Evolutionary conservation across 805 yeast genomes (phyloP).

Genomic region (Saccharomycopsis schoenii): DNA sequence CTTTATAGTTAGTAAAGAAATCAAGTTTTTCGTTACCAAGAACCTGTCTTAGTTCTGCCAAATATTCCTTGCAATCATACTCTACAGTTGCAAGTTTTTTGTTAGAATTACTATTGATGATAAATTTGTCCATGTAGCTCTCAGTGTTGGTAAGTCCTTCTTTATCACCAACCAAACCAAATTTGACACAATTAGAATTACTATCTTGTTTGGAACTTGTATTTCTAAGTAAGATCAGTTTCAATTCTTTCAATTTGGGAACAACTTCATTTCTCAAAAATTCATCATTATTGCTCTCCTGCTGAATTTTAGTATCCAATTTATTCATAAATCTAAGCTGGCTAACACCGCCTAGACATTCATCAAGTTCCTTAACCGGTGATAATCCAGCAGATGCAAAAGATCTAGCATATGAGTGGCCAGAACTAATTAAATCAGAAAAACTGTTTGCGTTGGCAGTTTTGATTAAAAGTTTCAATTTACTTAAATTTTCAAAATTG

Average conservation of each 20-base stretch:
- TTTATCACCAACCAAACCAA: constrained; percentile 52
- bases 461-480: constrained; percentile 63
- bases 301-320: constrained; percentile 33
- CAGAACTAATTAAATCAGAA: constrained; percentile 73
- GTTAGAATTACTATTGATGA: constrained; percentile 20
- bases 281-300: constrained; percentile 33
- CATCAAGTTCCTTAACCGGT: constrained; percentile 48
- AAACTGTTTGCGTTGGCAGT: constrained; percentile 68
- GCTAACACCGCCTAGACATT: constrained; percentile 60
- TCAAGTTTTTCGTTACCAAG: background rate
- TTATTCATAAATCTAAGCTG: constrained; percentile 64
- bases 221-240: constrained; percentile 33
- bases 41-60: background rate
- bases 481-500: constrained; percentile 49
- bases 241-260: constrained; percentile 50
- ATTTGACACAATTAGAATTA: constrained; percentile 28
- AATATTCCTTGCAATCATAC: constrained; percentile 6
- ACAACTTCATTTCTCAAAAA: constrained; percentile 46
- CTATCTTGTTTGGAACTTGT: constrained; percentile 19
- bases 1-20: background rate
- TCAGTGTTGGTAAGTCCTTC: constrained; percentile 24
- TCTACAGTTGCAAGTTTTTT: background rate
- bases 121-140: constrained; percentile 25
- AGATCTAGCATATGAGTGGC: constrained; percentile 74
- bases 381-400: constrained; percentile 58